Evolutionary conservation across 371 early-diverging fungal species (phyloP).

Genomic region (Apophysomyces trapeziformis): DNA sequence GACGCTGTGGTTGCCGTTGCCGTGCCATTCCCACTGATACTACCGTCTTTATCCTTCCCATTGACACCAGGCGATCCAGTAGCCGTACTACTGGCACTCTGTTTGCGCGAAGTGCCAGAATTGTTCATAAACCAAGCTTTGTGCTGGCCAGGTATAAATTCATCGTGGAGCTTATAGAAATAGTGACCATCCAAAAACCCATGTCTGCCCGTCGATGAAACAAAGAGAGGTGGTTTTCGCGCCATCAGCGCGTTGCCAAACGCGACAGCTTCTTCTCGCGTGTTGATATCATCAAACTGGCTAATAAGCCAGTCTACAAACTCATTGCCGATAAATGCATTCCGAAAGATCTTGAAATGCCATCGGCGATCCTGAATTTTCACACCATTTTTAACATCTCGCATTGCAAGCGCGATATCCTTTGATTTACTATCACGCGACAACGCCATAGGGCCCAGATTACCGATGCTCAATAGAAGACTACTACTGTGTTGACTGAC

Average conservation of each 20-base stretch:
- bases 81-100: constrained; percentile 27
- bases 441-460: constrained; percentile 18
- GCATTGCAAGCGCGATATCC: constrained; percentile 77
- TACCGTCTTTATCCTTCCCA: constrained; percentile 24
- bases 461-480: constrained; percentile 39
- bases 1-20: constrained; percentile 18
- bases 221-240: constrained; percentile 71
- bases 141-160: constrained; percentile 53
- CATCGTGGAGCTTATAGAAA: constrained; percentile 81
- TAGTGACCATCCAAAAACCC: constrained; percentile 91
- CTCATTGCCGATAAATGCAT: constrained; percentile 87
- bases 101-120: constrained; percentile 27
- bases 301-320: constrained; percentile 90
- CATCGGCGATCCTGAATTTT: constrained; percentile 84
- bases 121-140: constrained; percentile 38
- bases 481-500: constrained; percentile 18
- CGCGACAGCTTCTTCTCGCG: constrained; percentile 82
- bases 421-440: constrained; percentile 56
- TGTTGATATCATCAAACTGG: constrained; percentile 78
- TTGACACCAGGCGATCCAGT: constrained; percentile 23
- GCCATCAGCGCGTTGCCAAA: constrained; percentile 83
- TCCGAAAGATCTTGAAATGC: constrained; percentile 82
- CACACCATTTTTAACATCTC: constrained; percentile 73
- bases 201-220: constrained; percentile 76
- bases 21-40: neutral